Conservation (phyloP, 129 eudicot species). For the Lactuca saligna region DNA sequence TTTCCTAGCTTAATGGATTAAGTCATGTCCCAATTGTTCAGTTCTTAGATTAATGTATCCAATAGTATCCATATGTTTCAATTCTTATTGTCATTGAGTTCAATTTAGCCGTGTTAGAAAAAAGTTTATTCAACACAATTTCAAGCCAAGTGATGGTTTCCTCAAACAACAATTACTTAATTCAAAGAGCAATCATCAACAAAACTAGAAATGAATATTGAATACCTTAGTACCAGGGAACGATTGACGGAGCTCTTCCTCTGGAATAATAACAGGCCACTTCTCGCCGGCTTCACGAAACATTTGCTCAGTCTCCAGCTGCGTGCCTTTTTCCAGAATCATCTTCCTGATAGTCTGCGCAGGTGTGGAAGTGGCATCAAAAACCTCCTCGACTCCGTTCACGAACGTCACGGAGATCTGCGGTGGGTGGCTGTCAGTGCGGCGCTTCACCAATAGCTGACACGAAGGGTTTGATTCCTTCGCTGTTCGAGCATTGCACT, state of each 20-base stretch:
- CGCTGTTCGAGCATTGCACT: constrained; percentile 89
- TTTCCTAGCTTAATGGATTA: background rate
- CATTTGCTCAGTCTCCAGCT: constrained; percentile 87
- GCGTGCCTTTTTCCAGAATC: constrained; percentile 78
- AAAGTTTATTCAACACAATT: background rate
- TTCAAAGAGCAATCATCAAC: background rate
- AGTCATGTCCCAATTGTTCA: background rate
- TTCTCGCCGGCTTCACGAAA: constrained; percentile 88
- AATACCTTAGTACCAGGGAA: constrained; percentile 74
- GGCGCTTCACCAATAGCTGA: constrained; percentile 80
- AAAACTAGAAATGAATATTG: background rate
- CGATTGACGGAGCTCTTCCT: constrained; percentile 53
- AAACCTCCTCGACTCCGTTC: constrained; percentile 81
- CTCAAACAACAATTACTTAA: background rate
- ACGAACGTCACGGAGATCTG: constrained; percentile 84
- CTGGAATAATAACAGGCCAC: constrained; percentile 89
- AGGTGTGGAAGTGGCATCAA: constrained; percentile 78
- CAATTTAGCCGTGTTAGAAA: background rate
- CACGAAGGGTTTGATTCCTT: constrained; percentile 90
- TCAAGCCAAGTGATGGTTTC: background rate
- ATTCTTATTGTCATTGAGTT: background rate
- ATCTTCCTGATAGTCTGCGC: constrained; percentile 78
- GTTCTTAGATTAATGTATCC: background rate
- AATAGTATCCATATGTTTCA: background rate
- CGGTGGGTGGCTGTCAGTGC: constrained; percentile 89